phyloP scores from a whole-genome alignment of 352 stramenopile genomes.

The Phytophthora lateralis region DNA sequence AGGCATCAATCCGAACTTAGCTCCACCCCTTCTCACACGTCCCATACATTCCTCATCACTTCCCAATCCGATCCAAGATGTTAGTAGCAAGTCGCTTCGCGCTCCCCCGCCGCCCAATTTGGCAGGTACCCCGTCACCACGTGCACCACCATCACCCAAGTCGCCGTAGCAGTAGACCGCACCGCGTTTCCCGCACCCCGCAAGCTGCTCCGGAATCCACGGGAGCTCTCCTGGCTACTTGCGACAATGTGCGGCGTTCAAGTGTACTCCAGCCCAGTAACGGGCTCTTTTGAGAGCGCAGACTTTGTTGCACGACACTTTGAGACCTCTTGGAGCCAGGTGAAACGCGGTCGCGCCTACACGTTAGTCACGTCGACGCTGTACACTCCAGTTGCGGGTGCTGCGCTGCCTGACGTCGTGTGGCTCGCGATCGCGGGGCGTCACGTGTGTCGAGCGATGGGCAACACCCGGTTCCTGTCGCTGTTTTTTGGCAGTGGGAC shows the following conservation, averaged over 20 bases:
- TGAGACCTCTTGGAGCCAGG: conserved; percentile 9
- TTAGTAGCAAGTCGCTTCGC: conserved; percentile 6
- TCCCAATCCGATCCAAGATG: conserved; percentile 4
- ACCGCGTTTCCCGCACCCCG: neutral
- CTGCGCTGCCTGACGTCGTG: conserved; percentile 12
- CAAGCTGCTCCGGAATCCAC: conserved; percentile 8
- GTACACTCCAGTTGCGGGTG: conserved; percentile 6
- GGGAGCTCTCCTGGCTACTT: conserved; percentile 7
- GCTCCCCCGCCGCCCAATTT: conserved; percentile 1
- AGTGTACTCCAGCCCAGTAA: conserved; percentile 12
- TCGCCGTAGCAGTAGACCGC: neutral
- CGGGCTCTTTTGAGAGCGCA: conserved; percentile 5
- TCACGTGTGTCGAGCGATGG: conserved; percentile 25
- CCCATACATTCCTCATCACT: neutral
- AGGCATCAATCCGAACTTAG: neutral
- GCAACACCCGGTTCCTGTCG: conserved; percentile 17
- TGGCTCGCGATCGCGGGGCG: conserved; percentile 21
- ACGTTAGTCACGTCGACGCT: conserved; percentile 29
- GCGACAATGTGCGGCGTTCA: conserved; percentile 14
- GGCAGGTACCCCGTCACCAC: neutral
- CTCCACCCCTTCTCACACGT: neutral
- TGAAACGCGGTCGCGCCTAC: conserved; percentile 11
- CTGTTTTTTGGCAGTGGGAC: conserved; percentile 21
- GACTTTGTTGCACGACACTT: conserved; percentile 23
- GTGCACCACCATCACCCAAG: conserved; percentile 4